phyloP scores from a whole-genome alignment of 2,329 filamentous ascomycete genomes.

The Colletotrichum shisoi region DNA sequence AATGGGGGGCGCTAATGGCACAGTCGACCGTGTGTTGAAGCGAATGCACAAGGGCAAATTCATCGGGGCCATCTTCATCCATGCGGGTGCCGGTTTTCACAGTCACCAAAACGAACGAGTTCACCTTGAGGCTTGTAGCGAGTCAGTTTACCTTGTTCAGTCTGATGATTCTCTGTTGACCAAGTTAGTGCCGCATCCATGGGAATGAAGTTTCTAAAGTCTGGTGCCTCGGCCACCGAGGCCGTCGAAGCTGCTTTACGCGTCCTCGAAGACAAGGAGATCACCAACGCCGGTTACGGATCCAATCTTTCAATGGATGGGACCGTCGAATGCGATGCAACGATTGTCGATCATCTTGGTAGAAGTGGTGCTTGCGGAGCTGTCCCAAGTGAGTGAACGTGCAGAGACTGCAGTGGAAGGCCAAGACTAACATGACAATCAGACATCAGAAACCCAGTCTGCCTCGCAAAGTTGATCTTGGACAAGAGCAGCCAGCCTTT shows the following conservation, averaged over 20 bases:
- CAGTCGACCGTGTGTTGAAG: constrained; percentile 52
- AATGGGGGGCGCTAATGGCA: constrained; percentile 51
- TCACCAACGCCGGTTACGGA: constrained; percentile 95
- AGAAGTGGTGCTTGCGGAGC: constrained; percentile 93
- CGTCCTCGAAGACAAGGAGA: constrained; percentile 88
- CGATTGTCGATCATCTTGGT: constrained; percentile 88
- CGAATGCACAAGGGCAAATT: constrained; percentile 48
- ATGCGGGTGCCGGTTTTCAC: constrained; percentile 94
- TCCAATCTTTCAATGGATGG: constrained; percentile 94
- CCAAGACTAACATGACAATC: constrained; percentile 35
- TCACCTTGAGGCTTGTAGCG: constrained; percentile 85
- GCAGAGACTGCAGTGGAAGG: background rate
- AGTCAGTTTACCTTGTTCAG: constrained; percentile 65
- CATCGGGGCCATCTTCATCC: constrained; percentile 85
- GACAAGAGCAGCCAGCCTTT: constrained; percentile 78
- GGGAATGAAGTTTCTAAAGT: constrained; percentile 81
- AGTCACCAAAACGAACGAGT: constrained; percentile 83
- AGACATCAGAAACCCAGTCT: constrained; percentile 95
- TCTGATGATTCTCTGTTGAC: background rate
- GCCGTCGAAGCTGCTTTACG: constrained; percentile 90
- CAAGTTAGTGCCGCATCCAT: constrained; percentile 76
- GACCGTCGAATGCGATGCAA: constrained; percentile 92
- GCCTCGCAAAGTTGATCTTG: constrained; percentile 81
- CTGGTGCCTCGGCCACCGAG: constrained; percentile 81
- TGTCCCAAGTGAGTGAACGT: constrained; percentile 74